Evolutionary conservation across 345 rosid genomes (phyloP).

Genomic region (Chamaenerion angustifolium): DNA sequence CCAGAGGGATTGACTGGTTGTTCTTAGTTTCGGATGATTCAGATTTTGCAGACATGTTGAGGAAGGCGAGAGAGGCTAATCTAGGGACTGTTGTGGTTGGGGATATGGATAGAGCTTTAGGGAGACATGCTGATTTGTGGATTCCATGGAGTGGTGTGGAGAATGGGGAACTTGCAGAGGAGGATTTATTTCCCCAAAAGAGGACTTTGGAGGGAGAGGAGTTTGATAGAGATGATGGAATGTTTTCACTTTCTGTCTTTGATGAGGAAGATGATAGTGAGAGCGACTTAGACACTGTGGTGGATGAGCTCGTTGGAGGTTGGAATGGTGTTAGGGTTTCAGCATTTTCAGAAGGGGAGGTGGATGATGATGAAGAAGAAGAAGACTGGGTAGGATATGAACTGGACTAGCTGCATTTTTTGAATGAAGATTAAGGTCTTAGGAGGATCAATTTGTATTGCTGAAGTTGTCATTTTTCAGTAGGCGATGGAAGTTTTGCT

Average conservation of each 20-base stretch:
- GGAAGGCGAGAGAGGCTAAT: constrained; percentile 63
- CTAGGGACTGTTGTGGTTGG: constrained; percentile 80
- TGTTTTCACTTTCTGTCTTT: constrained; percentile 32
- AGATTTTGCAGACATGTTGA: constrained; percentile 61
- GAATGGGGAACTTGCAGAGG: constrained; percentile 53
- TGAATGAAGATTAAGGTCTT: constrained; percentile 27
- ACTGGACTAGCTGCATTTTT: constrained; percentile 19
- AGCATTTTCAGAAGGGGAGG: constrained; percentile 61
- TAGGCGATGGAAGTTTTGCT: too few relatives aligned
- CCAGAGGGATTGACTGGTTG: constrained; percentile 75
- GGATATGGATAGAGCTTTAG: constrained; percentile 52
- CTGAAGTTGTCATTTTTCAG: background rate
- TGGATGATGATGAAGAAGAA: constrained; percentile 22
- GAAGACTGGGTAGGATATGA: constrained; percentile 23
- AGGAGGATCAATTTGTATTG: constrained; percentile 14
- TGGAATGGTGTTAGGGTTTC: constrained; percentile 43
- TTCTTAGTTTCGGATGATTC: constrained; percentile 77
- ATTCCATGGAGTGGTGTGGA: constrained; percentile 77
- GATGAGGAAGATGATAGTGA: constrained; percentile 22
- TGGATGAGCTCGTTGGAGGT: constrained; percentile 29
- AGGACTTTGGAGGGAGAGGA: constrained; percentile 20
- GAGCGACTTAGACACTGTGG: constrained; percentile 24
- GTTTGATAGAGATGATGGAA: constrained; percentile 17
- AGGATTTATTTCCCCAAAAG: constrained; percentile 53
- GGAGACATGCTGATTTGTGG: constrained; percentile 78